Percentiles rank a stretch among this genome's conserved stretches.
Evolutionary conservation across 805 yeast genomes (phyloP).

Genomic region (Sugiyamaella marilandica): DNA sequence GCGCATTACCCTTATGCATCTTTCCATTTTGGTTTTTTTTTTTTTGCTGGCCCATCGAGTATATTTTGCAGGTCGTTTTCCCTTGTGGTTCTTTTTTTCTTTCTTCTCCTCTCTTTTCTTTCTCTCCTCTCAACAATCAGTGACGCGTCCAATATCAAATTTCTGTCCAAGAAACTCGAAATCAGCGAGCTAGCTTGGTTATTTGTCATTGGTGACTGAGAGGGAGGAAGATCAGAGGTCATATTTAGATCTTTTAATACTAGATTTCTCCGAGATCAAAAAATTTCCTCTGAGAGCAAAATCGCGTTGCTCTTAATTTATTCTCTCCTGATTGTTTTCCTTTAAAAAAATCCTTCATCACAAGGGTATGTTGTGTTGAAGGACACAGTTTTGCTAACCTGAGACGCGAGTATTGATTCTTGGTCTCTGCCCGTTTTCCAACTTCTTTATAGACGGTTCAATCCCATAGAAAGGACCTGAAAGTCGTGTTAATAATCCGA

Average conservation of each 20-base stretch:
- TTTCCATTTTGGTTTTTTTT: background rate
- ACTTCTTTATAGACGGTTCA: too few relatives aligned
- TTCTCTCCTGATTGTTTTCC: background rate
- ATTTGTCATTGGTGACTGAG: constrained; percentile 1
- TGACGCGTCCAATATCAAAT: constrained; percentile 1
- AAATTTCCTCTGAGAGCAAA: background rate
- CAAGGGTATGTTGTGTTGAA: background rate
- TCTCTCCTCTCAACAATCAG: constrained; percentile 1
- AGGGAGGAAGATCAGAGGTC: constrained; percentile 4
- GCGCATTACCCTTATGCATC: constrained; percentile 1
- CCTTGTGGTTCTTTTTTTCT: constrained; percentile 4
- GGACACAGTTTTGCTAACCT: background rate
- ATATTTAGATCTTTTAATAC: background rate
- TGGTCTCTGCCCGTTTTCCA: background rate
- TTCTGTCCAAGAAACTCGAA: background rate
- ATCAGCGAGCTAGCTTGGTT: background rate
- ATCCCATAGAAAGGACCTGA: too few relatives aligned
- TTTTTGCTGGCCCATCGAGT: constrained; percentile 2
- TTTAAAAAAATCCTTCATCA: background rate
- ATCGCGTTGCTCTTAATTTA: background rate
- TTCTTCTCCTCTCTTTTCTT: constrained; percentile 8
- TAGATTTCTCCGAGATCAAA: background rate
- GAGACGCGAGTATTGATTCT: background rate
- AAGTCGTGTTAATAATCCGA: background rate
- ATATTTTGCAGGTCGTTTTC: constrained; percentile 7